Evolutionary conservation across 345 rosid genomes (phyloP).

Genomic region (Gossypium arboreum): DNA sequence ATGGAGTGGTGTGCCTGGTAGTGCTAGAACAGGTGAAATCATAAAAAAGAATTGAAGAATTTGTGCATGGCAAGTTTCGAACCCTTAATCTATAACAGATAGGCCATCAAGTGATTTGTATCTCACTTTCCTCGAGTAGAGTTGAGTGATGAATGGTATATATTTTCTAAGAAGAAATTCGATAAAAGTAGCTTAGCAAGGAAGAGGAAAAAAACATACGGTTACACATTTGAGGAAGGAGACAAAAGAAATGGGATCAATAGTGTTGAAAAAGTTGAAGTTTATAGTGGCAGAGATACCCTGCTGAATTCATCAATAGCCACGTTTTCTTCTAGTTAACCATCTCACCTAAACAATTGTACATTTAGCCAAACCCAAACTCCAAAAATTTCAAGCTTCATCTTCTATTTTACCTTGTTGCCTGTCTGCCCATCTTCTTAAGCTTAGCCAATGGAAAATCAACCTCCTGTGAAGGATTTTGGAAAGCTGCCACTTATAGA

Average conservation of each 20-base stretch:
- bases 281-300: not conserved
- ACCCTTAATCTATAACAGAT: no score
- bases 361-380: no score
- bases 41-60: no score
- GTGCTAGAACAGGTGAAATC: no score
- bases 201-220: not conserved
- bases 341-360: not conserved
- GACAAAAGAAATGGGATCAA: not conserved
- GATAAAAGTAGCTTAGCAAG: no score
- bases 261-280: not conserved
- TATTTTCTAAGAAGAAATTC: no score
- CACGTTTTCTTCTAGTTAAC: not conserved
- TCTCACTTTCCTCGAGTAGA: no score
- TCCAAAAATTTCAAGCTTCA: not conserved
- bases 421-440: no score
- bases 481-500: not conserved
- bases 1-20: no score
- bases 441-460: not conserved
- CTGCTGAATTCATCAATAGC: not conserved
- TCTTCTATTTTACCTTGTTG: not conserved
- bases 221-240: not conserved
- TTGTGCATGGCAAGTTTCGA: no score
- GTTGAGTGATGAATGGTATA: no score
- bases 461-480: not conserved
- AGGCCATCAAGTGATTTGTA: no score